These are phyloP conservation scores for Rhodotorula sp. DNA, from an alignment of 1,284 basidiomycete genomes.

Conservation along the genomic window DNA sequence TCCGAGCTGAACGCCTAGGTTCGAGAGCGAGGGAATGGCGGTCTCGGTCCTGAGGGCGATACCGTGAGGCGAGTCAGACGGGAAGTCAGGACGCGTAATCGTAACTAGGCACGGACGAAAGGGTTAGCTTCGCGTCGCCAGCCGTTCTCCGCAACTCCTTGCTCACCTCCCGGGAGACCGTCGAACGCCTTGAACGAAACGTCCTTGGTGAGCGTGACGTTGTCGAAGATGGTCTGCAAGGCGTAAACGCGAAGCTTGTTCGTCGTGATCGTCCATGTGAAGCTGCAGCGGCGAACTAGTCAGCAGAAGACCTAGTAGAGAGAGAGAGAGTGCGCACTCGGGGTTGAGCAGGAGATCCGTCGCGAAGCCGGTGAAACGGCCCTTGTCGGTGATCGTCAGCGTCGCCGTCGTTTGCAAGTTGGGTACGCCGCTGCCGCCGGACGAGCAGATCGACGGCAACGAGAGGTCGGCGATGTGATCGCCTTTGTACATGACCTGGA, in stretches of 20 bases:
- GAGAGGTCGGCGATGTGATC: constrained; percentile 64
- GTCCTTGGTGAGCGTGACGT: constrained; percentile 63
- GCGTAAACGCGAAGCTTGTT: constrained; percentile 62
- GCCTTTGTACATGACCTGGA: constrained; percentile 65
- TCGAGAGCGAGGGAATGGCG: constrained; percentile 63
- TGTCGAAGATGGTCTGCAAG: constrained; percentile 67
- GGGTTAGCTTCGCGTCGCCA: background rate
- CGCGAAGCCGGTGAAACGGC: constrained; percentile 63
- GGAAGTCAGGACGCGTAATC: constrained; percentile 61
- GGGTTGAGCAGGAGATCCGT: constrained; percentile 65
- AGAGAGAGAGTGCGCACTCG: background rate
- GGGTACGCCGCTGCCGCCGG: constrained; percentile 66
- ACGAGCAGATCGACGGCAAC: constrained; percentile 67
- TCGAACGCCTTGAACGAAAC: constrained; percentile 66
- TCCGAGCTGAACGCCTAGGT: constrained; percentile 70
- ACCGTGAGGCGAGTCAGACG: constrained; percentile 53
- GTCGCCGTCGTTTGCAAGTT: constrained; percentile 55
- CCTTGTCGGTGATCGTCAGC: constrained; percentile 21
- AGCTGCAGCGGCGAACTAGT: constrained; percentile 42
- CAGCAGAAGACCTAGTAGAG: background rate
- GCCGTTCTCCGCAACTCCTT: too few relatives aligned
- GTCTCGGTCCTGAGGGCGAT: constrained; percentile 69
- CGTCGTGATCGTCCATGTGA: constrained; percentile 70
- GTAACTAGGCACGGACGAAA: constrained; percentile 47
- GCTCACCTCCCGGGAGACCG: constrained; percentile 32